phyloP scores from a whole-genome alignment of 1,284 basidiomycete genomes.

The Cronartium quercuum region DNA sequence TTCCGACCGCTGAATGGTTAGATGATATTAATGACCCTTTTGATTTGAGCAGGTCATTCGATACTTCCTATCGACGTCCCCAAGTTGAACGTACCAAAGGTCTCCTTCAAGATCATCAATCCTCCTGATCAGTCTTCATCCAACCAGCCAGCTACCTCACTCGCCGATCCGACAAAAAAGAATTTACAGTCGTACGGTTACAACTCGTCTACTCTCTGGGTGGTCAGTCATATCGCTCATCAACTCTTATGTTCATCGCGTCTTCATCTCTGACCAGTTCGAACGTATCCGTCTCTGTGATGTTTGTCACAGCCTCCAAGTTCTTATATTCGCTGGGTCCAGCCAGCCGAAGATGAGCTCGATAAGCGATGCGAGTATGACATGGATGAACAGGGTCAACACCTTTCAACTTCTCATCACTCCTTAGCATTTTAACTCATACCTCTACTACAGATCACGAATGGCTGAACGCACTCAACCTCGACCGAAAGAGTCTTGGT shows the following conservation, averaged over 20 bases:
- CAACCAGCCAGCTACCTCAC: background rate
- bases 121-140: background rate
- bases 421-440: background rate
- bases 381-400: slow-evolving; percentile 94
- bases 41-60: slow-evolving; percentile 18
- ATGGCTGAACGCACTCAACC: slow-evolving; percentile 84
- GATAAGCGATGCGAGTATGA: slow-evolving; percentile 95
- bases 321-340: slow-evolving; percentile 41
- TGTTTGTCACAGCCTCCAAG: slow-evolving; percentile 24
- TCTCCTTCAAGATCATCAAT: slow-evolving; percentile 26
- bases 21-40: background rate
- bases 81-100: slow-evolving; percentile 29
- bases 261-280: background rate
- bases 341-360: slow-evolving; percentile 81
- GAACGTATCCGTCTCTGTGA: background rate
- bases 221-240: slow-evolving; percentile 24
- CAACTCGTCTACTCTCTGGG: slow-evolving; percentile 12
- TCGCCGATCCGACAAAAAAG: slow-evolving; percentile 17
- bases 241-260: slow-evolving; percentile 21
- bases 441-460: slow-evolving; percentile 65
- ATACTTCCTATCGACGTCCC: slow-evolving; percentile 30
- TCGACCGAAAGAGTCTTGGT: slow-evolving; percentile 71
- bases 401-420: background rate
- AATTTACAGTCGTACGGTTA: slow-evolving; percentile 26
- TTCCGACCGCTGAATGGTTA: background rate